Evolutionary conservation across 2,329 filamentous ascomycete genomes (phyloP).

Genomic region (Talaromyces rugulosus): DNA sequence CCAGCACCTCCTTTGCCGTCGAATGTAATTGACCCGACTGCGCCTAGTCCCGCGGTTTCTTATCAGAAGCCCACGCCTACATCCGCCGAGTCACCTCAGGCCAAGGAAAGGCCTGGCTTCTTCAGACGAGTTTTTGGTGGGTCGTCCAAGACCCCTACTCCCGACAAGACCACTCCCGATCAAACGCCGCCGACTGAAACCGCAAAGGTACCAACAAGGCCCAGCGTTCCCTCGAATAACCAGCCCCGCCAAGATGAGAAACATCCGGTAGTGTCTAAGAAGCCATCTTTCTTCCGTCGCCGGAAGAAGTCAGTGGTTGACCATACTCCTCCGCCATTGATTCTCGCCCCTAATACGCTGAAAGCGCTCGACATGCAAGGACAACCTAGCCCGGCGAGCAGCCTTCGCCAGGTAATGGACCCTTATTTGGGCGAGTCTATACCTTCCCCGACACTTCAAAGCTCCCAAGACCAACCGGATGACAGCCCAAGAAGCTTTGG

Average conservation of each 20-base stretch:
- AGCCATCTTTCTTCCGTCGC: constrained; percentile 88
- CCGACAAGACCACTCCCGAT: constrained; percentile 38
- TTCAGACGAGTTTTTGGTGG: constrained; percentile 83
- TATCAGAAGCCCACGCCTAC: constrained; percentile 44
- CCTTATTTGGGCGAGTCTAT: constrained; percentile 60
- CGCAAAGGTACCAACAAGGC: constrained; percentile 23
- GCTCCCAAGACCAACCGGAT: constrained; percentile 21
- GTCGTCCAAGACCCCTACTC: constrained; percentile 52
- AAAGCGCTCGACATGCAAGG: constrained; percentile 28
- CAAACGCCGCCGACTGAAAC: constrained; percentile 4
- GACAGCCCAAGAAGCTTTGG: constrained; percentile 5
- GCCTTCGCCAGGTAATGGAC: constrained; percentile 80
- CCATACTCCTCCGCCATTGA: constrained; percentile 55
- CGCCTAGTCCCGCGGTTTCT: constrained; percentile 51
- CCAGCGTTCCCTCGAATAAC: constrained; percentile 18
- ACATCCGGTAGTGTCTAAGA: constrained; percentile 72
- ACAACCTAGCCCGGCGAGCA: constrained; percentile 66
- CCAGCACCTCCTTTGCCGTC: constrained; percentile 37
- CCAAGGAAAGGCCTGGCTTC: constrained; percentile 75
- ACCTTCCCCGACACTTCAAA: constrained; percentile 14
- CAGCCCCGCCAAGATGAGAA: constrained; percentile 28
- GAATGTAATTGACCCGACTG: constrained; percentile 44
- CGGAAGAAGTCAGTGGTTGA: constrained; percentile 87
- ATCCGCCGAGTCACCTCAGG: constrained; percentile 40
- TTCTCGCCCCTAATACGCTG: constrained; percentile 42